These are phyloP conservation scores for Eucalyptus shirleyi DNA, from an alignment of 345 rosid genomes.

Conservation along the genomic window DNA sequence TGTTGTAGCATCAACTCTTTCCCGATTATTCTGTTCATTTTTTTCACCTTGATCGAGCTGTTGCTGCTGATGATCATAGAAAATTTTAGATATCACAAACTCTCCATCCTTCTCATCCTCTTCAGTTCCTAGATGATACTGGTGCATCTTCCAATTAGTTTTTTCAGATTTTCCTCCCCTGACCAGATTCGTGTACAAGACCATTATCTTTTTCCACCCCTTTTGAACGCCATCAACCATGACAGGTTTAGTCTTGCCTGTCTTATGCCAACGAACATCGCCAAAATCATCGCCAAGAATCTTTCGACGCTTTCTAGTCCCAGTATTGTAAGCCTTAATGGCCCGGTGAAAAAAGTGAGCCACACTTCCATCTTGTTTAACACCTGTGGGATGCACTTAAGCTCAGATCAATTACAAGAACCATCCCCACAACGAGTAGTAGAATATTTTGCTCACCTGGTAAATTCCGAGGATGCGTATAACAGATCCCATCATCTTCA, in stretches of 20 bases:
- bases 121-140: constrained; percentile 81
- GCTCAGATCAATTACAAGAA: not conserved
- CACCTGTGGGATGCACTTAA: constrained; percentile 24
- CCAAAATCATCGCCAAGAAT: constrained; percentile 65
- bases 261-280: constrained; percentile 98
- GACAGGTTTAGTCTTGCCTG: constrained; percentile 84
- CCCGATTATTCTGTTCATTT: constrained; percentile 34
- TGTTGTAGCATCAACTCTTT: constrained; percentile 11
- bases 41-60: constrained; percentile 43
- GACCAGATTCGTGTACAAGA: constrained; percentile 41
- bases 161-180: constrained; percentile 73
- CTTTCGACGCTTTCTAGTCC: constrained; percentile 90
- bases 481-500: constrained; percentile 90
- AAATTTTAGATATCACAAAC: constrained; percentile 76
- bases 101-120: constrained; percentile 90
- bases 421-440: not conserved
- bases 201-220: constrained; percentile 96
- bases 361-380: constrained; percentile 65
- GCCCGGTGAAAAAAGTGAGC: constrained; percentile 84
- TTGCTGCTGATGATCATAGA: constrained; percentile 46
- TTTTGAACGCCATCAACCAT: constrained; percentile 60
- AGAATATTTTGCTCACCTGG: constrained; percentile 41
- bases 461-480: constrained; percentile 87
- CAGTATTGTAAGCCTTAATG: constrained; percentile 84
- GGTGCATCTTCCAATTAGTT: constrained; percentile 98